These are phyloP conservation scores for Phanerodontia chrysosporium DNA, from an alignment of 768 basidiomycete species.

Conservation along the genomic window DNA sequence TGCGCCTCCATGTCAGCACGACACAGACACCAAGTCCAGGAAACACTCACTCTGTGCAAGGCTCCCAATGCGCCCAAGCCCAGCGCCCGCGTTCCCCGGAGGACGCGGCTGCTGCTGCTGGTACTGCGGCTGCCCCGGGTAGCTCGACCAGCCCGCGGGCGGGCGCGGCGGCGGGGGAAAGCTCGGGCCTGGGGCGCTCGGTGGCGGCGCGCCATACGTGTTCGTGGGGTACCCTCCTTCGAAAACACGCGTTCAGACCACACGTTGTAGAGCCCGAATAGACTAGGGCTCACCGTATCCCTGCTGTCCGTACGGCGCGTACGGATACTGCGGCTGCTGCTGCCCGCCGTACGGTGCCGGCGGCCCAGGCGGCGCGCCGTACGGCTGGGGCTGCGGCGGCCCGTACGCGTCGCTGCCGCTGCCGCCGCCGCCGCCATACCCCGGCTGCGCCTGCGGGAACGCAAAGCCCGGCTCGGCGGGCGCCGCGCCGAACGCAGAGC, in stretches of 20 bases:
- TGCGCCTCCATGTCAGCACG: conserved; percentile 8
- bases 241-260: background rate
- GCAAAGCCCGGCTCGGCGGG: conserved; percentile 13
- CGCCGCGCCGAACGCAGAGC: background rate
- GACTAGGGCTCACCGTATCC: background rate
- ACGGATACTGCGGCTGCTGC: background rate
- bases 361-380: too few relatives aligned
- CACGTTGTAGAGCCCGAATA: background rate
- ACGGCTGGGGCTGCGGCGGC: background rate
- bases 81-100: background rate
- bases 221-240: background rate
- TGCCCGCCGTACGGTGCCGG: background rate
- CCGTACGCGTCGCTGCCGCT: background rate
- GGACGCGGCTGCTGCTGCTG: background rate
- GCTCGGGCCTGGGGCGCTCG: background rate
- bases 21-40: background rate
- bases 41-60: conserved; percentile 49
- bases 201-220: background rate
- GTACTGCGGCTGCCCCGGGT: background rate
- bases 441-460: conserved; percentile 20
- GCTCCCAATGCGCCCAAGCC: conserved; percentile 28
- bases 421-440: background rate
- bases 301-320: background rate
- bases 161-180: background rate
- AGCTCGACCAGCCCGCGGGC: background rate